Evolutionary conservation across 2,329 filamentous ascomycete species (phyloP).

Genomic region (Fusarium nanum): DNA sequence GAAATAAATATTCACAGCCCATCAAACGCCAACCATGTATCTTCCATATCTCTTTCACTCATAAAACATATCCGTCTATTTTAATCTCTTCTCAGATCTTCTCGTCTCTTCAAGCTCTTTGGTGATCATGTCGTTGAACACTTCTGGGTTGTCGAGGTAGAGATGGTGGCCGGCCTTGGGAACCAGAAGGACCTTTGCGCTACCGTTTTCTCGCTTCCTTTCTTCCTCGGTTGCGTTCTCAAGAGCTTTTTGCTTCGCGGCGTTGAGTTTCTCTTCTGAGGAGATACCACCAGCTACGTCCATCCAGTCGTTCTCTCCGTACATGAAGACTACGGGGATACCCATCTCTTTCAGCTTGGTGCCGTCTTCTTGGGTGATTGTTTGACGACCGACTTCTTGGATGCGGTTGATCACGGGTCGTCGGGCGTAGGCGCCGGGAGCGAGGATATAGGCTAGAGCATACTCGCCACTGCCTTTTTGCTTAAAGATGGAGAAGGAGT

Average conservation of each 20-base stretch:
- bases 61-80: constrained; percentile 14
- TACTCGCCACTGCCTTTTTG: constrained; percentile 95
- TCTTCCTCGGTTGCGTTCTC: constrained; percentile 74
- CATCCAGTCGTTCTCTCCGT: constrained; percentile 99
- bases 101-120: constrained; percentile 66
- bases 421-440: constrained; percentile 91
- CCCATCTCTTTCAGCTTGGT: constrained; percentile 66
- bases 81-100: constrained; percentile 46
- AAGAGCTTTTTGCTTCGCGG: constrained; percentile 71
- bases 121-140: constrained; percentile 65
- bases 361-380: constrained; percentile 51
- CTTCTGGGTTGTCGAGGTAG: constrained; percentile 69
- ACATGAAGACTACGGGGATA: constrained; percentile 90
- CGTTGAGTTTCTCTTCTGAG: constrained; percentile 81
- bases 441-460: constrained; percentile 89
- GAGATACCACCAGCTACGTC: constrained; percentile 87
- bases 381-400: constrained; percentile 84
- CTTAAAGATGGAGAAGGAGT: constrained; percentile 93
- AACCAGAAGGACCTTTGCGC: constrained; percentile 84
- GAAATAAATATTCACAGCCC: constrained; percentile 4
- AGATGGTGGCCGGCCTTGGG: constrained; percentile 68
- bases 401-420: constrained; percentile 89
- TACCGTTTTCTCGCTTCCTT: constrained; percentile 77
- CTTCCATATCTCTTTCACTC: constrained; percentile 7
- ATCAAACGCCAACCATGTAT: constrained; percentile 36